Evolutionary conservation across 108 stramenopile species (phyloP), one percentile per base, ranked within the genome.

Genomic region (Pelagomonas calceolata): DNA sequence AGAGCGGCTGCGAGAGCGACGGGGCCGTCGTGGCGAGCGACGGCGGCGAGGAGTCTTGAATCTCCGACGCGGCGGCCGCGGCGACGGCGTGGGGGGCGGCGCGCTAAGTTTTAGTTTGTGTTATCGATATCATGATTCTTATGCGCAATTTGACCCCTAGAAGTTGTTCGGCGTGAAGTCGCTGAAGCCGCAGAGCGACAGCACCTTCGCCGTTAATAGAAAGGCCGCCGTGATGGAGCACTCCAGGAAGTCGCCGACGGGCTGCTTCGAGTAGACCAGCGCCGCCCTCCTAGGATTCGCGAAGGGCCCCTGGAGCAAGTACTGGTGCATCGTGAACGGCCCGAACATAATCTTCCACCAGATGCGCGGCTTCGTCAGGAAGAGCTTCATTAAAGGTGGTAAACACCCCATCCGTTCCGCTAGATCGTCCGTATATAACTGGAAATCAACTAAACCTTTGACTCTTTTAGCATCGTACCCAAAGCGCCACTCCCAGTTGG

Each of bases 301-400:
- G 60, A 45, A 73, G 30, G 78, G 78, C 16, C 78, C 78, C 21
- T 36, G 29, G 64, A 79, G 45, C 32, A 76, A 72, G 67, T 77
- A 79, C 76, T 79, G 78, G 76, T 79, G 78, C 78, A 74, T 79
- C 68, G 78, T 79, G 72, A 79, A 77, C 4, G 78, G 78, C 4
- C 78, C 78, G 63, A 79, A 79, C 78, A 79, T 79, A 39, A 79
- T 77, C 72, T 76, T 77, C 51, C 68, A 45, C 78, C 78, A 79
- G 65, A 79, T 66, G 63, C 51, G 43, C 7, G 76, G 76, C 73
- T 77, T 76, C 46, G 72, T 39, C 72, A 77, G 64, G 71, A 79
- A 79, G 64, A 79, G 32, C 32, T 73, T 63, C 66, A 33, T 67
- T 36, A 79, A 73, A 34, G 78, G 78, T 0, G 78, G 78, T 44